Evolutionary conservation across 129 eudicot genomes (phyloP).

Genomic region (Rutidosis leptorrhynchoides): DNA sequence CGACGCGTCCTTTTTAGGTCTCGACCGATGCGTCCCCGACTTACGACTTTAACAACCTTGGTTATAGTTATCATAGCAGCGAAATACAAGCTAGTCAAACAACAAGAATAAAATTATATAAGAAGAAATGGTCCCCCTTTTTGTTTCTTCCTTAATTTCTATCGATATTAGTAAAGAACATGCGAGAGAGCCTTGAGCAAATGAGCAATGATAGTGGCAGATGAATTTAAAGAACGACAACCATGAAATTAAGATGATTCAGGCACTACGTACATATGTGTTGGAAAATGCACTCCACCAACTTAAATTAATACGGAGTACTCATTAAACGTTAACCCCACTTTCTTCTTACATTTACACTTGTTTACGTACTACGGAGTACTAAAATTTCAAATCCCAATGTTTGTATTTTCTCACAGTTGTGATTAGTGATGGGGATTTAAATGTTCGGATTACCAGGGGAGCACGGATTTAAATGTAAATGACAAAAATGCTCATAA

Average conservation of each 20-base stretch:
- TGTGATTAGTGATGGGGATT: too few species aligned
- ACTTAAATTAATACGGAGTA: neutral
- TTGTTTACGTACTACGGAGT: neutral
- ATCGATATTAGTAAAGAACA: neutral
- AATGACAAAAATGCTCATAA: too few species aligned
- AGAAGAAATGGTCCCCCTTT: neutral
- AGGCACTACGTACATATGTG: neutral
- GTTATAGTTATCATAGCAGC: too few species aligned
- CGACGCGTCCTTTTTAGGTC: too few species aligned
- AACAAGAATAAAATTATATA: too few species aligned
- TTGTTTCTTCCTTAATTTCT: neutral
- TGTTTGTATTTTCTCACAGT: conserved; percentile 48
- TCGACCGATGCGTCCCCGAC: too few species aligned
- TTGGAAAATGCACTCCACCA: conserved; percentile 11
- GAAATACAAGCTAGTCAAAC: neutral
- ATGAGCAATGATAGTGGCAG: neutral
- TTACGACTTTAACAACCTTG: too few species aligned
- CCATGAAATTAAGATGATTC: neutral
- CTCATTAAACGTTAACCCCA: neutral
- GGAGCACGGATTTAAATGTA: too few species aligned
- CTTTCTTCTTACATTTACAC: conserved; percentile 14
- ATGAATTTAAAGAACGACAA: neutral
- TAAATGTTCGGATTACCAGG: too few species aligned
- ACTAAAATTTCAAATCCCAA: conserved; percentile 40
- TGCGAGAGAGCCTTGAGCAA: neutral